Conservation (phyloP, 164 flowering plant species). For the Vitis labrusca region DNA sequence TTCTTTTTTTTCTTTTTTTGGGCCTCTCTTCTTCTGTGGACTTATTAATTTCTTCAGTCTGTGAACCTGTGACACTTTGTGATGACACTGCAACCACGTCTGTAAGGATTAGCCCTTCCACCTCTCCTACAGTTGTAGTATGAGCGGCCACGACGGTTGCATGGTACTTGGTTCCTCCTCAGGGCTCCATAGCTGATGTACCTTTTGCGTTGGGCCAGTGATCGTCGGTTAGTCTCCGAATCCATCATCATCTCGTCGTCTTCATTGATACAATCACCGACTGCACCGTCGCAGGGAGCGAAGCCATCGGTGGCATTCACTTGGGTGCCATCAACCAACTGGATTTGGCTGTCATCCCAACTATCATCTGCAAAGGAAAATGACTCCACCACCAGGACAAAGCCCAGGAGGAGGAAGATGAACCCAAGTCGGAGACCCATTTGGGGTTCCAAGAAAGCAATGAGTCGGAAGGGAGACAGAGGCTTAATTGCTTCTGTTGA, state of each 20-base stretch:
- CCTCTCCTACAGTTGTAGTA: constrained; percentile 39
- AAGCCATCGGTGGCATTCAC: background rate
- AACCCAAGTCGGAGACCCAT: constrained; percentile 14
- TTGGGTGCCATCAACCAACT: too few relatives aligned
- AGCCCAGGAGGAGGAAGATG: constrained; percentile 12
- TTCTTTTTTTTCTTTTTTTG: too few relatives aligned
- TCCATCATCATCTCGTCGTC: constrained; percentile 36
- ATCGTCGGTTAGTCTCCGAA: constrained; percentile 30
- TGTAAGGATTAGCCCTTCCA: constrained; percentile 43
- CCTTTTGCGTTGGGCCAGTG: background rate
- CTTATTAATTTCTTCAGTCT: background rate
- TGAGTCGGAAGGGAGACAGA: background rate
- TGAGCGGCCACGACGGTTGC: constrained; percentile 44
- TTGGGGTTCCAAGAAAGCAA: background rate
- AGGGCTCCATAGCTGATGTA: constrained; percentile 39
- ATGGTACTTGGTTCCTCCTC: constrained; percentile 34
- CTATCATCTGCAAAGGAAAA: background rate
- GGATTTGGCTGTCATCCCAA: background rate
- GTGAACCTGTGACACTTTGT: constrained; percentile 36
- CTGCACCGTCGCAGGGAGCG: constrained; percentile 2
- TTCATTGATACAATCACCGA: constrained; percentile 22
- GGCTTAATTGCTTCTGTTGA: background rate
- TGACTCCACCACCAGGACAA: constrained; percentile 16
- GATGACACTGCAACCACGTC: constrained; percentile 39
- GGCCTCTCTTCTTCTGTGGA: background rate